Evolutionary conservation across 2,329 filamentous ascomycete genomes (phyloP).

Genomic region (Byssoonygena ceratinophila): DNA sequence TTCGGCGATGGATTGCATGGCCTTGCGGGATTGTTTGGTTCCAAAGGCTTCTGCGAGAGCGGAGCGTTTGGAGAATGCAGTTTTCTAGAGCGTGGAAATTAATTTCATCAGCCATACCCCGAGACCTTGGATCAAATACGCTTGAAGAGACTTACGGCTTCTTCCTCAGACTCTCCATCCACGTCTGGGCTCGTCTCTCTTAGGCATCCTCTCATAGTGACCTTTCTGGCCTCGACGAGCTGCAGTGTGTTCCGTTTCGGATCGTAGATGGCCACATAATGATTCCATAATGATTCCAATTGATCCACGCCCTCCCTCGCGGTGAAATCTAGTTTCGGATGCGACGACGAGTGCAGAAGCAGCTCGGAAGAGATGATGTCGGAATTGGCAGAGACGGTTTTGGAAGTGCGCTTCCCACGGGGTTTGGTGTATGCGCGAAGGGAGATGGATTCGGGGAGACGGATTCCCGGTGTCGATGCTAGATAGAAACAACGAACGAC

Average conservation of each 20-base stretch:
- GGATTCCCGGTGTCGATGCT: constrained; percentile 23
- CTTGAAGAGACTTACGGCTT: constrained; percentile 9
- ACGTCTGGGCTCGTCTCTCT: constrained; percentile 22
- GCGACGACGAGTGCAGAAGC: constrained; percentile 51
- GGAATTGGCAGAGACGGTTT: constrained; percentile 27
- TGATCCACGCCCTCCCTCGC: constrained; percentile 43
- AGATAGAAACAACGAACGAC: too few species aligned
- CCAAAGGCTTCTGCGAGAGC: constrained; percentile 42
- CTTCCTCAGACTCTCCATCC: constrained; percentile 23
- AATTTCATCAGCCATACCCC: background rate
- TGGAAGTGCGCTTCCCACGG: constrained; percentile 31
- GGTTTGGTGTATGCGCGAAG: constrained; percentile 39
- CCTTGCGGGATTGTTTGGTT: constrained; percentile 42
- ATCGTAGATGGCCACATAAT: constrained; percentile 53
- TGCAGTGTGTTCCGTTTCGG: constrained; percentile 44
- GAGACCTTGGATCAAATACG: background rate
- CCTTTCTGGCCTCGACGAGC: constrained; percentile 44
- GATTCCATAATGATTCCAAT: constrained; percentile 44
- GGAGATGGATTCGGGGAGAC: constrained; percentile 26
- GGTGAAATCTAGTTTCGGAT: constrained; percentile 50
- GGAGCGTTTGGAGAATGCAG: constrained; percentile 31
- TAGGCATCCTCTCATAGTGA: constrained; percentile 44
- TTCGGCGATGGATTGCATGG: constrained; percentile 38
- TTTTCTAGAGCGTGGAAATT: constrained; percentile 26
- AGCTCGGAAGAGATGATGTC: constrained; percentile 39